These are phyloP conservation scores for Drosera capensis DNA, from an alignment of 148 eudicot genomes.

Conservation along the genomic window DNA sequence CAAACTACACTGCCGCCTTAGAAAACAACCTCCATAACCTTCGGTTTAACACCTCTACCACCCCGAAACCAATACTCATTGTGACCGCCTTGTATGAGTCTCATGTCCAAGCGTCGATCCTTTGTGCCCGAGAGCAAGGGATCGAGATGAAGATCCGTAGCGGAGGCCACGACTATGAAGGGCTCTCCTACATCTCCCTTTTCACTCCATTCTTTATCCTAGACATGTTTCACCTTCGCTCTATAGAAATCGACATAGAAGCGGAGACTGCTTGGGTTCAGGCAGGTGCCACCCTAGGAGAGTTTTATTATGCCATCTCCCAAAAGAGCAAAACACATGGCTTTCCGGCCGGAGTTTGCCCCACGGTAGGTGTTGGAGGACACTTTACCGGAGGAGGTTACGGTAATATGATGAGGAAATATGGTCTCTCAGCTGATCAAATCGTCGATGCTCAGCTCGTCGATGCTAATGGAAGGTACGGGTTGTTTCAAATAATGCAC, in stretches of 20 bases:
- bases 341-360: constrained; percentile 29
- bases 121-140: constrained; percentile 18
- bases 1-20: constrained; percentile 13
- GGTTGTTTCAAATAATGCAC: background rate
- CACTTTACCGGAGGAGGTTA: constrained; percentile 29
- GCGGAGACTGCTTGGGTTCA: constrained; percentile 23
- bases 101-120: constrained; percentile 24
- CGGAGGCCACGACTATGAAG: constrained; percentile 25
- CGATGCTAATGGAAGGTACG: constrained; percentile 14
- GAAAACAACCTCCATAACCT: constrained; percentile 18
- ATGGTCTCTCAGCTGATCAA: constrained; percentile 21
- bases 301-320: constrained; percentile 21
- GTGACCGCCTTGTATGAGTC: constrained; percentile 18
- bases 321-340: constrained; percentile 21
- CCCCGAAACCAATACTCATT: constrained; percentile 26
- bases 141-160: constrained; percentile 26
- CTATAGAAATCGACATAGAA: constrained; percentile 13
- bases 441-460: constrained; percentile 22
- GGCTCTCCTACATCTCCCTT: constrained; percentile 13
- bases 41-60: constrained; percentile 24
- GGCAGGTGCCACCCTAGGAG: constrained; percentile 27
- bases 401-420: constrained; percentile 27
- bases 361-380: constrained; percentile 24
- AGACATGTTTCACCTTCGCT: constrained; percentile 28
- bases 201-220: constrained; percentile 20